phyloP scores from a whole-genome alignment of 2,329 filamentous ascomycete genomes.

The Aspergillus pseudoterreus region DNA sequence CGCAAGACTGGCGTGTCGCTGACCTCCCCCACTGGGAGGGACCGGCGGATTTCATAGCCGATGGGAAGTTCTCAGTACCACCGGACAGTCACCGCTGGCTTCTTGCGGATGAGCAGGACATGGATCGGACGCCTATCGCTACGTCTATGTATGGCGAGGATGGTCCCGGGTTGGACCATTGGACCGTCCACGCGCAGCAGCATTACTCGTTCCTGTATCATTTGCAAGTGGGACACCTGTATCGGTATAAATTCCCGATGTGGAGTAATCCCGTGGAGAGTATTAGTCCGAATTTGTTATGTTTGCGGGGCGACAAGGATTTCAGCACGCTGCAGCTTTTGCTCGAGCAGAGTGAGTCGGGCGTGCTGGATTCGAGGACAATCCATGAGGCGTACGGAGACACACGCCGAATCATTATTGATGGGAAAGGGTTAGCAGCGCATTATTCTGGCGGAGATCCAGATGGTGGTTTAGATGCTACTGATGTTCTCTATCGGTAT shows the following conservation, averaged over 20 bases:
- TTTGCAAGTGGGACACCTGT: constrained; percentile 45
- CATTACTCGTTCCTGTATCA: constrained; percentile 49
- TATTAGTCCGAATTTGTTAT: constrained; percentile 54
- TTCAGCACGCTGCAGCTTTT: constrained; percentile 42
- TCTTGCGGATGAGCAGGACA: constrained; percentile 33
- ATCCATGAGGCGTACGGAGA: neutral
- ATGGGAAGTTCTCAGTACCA: constrained; percentile 25
- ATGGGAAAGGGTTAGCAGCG: constrained; percentile 52
- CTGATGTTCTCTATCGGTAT: constrained; percentile 54
- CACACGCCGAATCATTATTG: constrained; percentile 42
- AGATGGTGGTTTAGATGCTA: constrained; percentile 40
- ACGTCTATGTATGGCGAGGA: constrained; percentile 46
- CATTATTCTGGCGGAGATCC: constrained; percentile 49
- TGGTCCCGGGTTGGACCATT: constrained; percentile 46
- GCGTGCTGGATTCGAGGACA: constrained; percentile 36
- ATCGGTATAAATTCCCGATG: constrained; percentile 46
- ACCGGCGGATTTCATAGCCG: constrained; percentile 26
- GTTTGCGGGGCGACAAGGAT: constrained; percentile 49
- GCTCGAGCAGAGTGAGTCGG: constrained; percentile 43
- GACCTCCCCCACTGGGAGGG: constrained; percentile 33
- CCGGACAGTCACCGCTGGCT: constrained; percentile 50
- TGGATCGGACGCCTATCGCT: constrained; percentile 46
- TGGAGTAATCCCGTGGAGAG: constrained; percentile 49
- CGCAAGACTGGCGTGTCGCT: constrained; percentile 30
- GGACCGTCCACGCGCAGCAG: constrained; percentile 48